A percentile compares a stretch with the other conserved stretches of the same genome.
phyloP scores from a whole-genome alignment of 805 yeast species.

The Starmerella potacharoeniae region DNA sequence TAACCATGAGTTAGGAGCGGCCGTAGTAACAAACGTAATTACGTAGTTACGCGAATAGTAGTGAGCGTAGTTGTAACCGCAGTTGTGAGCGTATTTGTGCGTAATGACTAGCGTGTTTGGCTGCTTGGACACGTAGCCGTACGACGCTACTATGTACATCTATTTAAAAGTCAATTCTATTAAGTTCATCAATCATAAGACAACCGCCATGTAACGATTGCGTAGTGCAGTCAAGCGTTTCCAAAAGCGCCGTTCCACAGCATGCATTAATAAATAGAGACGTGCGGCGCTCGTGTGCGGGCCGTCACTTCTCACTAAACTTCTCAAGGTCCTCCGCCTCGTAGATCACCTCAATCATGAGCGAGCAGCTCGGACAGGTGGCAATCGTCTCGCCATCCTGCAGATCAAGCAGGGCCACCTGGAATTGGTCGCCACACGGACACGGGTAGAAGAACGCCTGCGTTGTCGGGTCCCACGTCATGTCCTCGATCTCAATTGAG shows the following conservation, averaged over 20 bases:
- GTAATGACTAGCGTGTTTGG: too few relatives aligned
- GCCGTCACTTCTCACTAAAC: constrained; percentile 7
- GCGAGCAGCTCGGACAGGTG: constrained; percentile 90
- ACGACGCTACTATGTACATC: too few relatives aligned
- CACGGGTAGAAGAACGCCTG: constrained; percentile 88
- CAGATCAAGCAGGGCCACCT: constrained; percentile 72
- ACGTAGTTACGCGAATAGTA: too few relatives aligned
- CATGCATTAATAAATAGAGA: neutral
- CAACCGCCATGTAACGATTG: too few relatives aligned
- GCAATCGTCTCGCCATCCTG: constrained; percentile 80
- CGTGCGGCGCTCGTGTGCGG: neutral
- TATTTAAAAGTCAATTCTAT: too few relatives aligned
- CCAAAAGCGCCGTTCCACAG: neutral
- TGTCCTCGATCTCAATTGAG: constrained; percentile 93
- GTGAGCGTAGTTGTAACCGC: too few relatives aligned
- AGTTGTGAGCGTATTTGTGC: too few relatives aligned
- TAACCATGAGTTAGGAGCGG: too few relatives aligned
- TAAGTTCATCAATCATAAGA: too few relatives aligned
- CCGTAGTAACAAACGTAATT: too few relatives aligned
- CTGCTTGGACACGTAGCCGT: too few relatives aligned
- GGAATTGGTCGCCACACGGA: constrained; percentile 95
- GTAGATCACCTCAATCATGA: constrained; percentile 84
- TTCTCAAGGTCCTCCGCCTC: constrained; percentile 40
- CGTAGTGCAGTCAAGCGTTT: too few relatives aligned
- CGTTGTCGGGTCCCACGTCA: constrained; percentile 74